phyloP scores from a whole-genome alignment of 208 protist genomes.

The Lotmaria passim region DNA sequence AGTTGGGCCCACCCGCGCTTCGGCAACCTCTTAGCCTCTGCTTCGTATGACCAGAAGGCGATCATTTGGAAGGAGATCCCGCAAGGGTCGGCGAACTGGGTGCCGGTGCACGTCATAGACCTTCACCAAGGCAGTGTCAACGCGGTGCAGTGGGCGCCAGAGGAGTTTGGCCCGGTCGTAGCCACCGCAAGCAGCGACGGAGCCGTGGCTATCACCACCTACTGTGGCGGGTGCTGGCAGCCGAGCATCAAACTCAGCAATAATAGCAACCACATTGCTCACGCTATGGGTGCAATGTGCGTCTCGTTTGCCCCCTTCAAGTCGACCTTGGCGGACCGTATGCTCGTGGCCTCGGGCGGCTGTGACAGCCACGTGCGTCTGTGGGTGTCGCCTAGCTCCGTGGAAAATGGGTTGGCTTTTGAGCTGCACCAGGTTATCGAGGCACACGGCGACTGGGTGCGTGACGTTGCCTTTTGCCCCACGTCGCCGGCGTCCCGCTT shows the following conservation, averaged over 20 bases:
- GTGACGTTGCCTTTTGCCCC: constrained; percentile 82
- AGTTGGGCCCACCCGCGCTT: constrained; percentile 98
- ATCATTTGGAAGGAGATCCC: constrained; percentile 95
- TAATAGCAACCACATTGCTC: constrained; percentile 83
- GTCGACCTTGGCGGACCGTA: constrained; percentile 24
- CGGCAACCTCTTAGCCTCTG: constrained; percentile 96
- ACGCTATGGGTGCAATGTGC: constrained; percentile 82
- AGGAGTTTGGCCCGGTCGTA: constrained; percentile 70
- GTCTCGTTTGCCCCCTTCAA: constrained; percentile 77
- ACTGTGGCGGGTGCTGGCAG: constrained; percentile 66
- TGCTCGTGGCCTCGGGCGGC: constrained; percentile 78
- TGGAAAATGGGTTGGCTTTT: constrained; percentile 38
- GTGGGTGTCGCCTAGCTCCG: constrained; percentile 48
- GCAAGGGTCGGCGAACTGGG: constrained; percentile 49
- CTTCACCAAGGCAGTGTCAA: constrained; percentile 81
- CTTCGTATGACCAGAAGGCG: constrained; percentile 97
- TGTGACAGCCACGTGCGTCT: constrained; percentile 82
- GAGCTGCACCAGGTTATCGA: constrained; percentile 55
- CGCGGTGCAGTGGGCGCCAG: constrained; percentile 80
- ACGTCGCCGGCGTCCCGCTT: constrained; percentile 57
- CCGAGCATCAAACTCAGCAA: constrained; percentile 78
- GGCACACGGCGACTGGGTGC: constrained; percentile 70
- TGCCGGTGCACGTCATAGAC: constrained; percentile 74
- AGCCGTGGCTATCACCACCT: constrained; percentile 67
- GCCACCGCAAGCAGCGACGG: constrained; percentile 84